Evolutionary conservation across 345 rosid genomes (phyloP).

Genomic region (Ricinus communis): DNA sequence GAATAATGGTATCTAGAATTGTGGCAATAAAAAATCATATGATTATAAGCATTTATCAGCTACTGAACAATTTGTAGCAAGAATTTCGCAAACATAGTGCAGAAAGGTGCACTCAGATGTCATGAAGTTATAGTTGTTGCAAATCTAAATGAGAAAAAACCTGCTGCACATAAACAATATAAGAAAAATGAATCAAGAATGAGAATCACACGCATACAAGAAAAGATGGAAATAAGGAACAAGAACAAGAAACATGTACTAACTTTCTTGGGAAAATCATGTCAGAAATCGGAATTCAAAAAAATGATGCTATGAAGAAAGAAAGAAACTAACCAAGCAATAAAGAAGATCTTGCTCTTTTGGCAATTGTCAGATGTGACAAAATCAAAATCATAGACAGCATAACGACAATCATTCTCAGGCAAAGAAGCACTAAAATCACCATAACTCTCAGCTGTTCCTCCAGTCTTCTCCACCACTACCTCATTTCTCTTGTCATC

Average conservation of each 20-base stretch:
- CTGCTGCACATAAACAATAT: neutral
- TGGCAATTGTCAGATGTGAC: slow-evolving; percentile 75
- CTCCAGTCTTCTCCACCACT: slow-evolving; percentile 67
- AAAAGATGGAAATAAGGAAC: slow-evolving; percentile 1
- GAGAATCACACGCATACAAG: neutral
- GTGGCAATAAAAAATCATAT: neutral
- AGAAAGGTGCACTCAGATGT: neutral
- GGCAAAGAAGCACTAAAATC: slow-evolving; percentile 73
- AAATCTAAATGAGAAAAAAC: neutral
- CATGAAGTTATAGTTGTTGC: neutral
- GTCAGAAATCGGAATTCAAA: neutral
- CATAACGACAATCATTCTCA: slow-evolving; percentile 73
- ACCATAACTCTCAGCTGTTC: slow-evolving; percentile 56
- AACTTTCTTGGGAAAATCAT: no score
- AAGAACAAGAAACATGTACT: no score
- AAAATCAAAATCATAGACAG: slow-evolving; percentile 68
- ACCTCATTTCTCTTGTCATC: slow-evolving; percentile 62
- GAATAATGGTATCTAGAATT: neutral
- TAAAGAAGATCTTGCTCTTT: slow-evolving; percentile 81
- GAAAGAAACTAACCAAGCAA: slow-evolving; percentile 57
- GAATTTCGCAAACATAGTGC: neutral
- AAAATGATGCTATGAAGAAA: no score
- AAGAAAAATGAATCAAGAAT: no score
- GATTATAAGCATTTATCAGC: neutral
- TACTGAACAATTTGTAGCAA: neutral